Evolutionary conservation across 805 yeast genomes (phyloP).

Genomic region (Cyberlindnera samutprakarnensis): DNA sequence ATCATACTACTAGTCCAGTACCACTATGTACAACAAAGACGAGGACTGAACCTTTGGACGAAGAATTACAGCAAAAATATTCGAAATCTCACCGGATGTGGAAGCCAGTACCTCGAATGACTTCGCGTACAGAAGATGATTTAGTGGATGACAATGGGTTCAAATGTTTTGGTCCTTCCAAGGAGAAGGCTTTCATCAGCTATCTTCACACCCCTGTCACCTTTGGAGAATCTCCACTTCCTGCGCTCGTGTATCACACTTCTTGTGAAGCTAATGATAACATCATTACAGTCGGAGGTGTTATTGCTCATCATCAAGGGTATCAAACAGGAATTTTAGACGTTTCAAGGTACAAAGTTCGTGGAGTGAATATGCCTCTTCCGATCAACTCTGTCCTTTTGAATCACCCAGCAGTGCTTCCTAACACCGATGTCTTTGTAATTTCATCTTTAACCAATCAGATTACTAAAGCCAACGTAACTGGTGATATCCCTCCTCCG

Average conservation of each 20-base stretch:
- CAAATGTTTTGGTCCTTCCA: constrained; percentile 1
- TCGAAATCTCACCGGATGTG: no score
- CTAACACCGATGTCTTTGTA: constrained; percentile 30
- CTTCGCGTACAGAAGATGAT: no score
- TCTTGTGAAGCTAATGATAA: constrained; percentile 30
- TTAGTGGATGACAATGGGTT: background rate
- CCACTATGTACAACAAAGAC: no score
- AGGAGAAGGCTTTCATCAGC: constrained; percentile 15
- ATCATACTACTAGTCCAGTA: no score
- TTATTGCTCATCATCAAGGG: constrained; percentile 15
- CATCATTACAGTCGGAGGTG: constrained; percentile 41
- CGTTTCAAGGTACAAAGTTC: constrained; percentile 28
- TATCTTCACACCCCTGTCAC: constrained; percentile 25
- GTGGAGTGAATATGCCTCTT: constrained; percentile 37
- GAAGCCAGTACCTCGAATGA: no score
- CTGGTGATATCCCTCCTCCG: constrained; percentile 45
- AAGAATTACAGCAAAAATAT: no score
- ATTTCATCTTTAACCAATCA: constrained; percentile 34
- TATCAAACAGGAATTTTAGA: constrained; percentile 20
- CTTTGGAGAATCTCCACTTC: constrained; percentile 32
- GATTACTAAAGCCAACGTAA: constrained; percentile 24
- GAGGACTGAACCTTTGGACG: no score
- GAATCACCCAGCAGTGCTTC: constrained; percentile 33
- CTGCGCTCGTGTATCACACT: constrained; percentile 37
- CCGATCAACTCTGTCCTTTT: constrained; percentile 37